Base-by-base conservation (phyloP, 176 grass and related monocot species). In the Carex littledalei region DNA sequence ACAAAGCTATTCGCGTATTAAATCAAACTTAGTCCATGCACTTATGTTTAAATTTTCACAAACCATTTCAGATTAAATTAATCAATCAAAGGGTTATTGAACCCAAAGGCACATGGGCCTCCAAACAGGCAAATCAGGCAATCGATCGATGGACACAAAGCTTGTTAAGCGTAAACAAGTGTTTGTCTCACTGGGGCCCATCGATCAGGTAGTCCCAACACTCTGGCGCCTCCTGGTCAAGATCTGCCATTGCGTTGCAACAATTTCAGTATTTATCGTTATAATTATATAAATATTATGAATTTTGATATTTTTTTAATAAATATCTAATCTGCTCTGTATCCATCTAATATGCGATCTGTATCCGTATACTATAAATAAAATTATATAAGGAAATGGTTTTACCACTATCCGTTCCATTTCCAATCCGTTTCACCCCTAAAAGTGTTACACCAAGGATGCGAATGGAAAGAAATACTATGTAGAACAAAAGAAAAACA, bases 131-230 rank as follows among this genome's bases (percentile, higher is more conserved):
- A 22, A 21, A 31, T 57, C 32, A 60, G 10, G 31, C 17, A 3
- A 34, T 24, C n/a, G 56, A 64, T 43, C 18, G 35, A 50, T 59
- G 34, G 14, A 82, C 80, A n/a, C 59, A 66, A 65, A 66, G 60
- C 80, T 82, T 60, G 10, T 82, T 82, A 52, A 82, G 60, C 3
- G 34, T 65, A 0, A 82, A 63, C 53, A 81, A 22, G n/a, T 82
- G 79, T 63, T 82, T 82, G 22, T 82, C 18, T 39, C 58, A 45
- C 10, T 4, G 14, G 26, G 53, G 31, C 14, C 18, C 26, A 5
- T 32, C 12, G 39, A 81, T 81, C 34, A 81, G 52, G 55, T 81
- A 81, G 60, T 64, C 34, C 79, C 79, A 81, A 31, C 79, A 81
- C 32, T 65, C 58, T 35, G 79, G 79, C 1, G 58, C 79, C 35